Base-by-base conservation (phyloP, 176 grass and related monocot genomes). In the Rhynchospora pubera region DNA sequence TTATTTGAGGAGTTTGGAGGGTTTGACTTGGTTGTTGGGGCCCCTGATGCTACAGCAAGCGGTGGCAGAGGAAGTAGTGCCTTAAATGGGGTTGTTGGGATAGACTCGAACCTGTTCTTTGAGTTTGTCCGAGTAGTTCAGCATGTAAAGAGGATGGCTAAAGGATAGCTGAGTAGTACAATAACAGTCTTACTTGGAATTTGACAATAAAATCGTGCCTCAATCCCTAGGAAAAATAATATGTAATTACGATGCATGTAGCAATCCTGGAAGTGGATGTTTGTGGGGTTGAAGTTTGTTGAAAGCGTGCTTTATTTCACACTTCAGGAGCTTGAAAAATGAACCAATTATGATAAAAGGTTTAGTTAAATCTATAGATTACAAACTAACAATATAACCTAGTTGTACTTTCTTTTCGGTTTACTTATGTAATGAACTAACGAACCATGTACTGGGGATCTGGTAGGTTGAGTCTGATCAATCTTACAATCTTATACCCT, bases 61-160 rank as follows among this genome's bases (percentile, higher is more conserved):
- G 68, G 85, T 32, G 83, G 15, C 30, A 78, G 24, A 51, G 92
- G 85, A 16, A 60, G 83, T 2, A 71, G 57, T 9, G 92, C 87
- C n/a, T 19, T 91, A 62, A 97, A 82, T 75, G 79, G 85, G 15
- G 22, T 72, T 9, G 92, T 94, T 82, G 90, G 96, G 2, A 88
- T 99, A 85, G 90, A 95, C 73, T 87, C 60, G 19, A 79, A 71
- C 19, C 60, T 22, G 10, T 95, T 91, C 69, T 91, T 69, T 73
- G 90, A 99, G 61, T 99, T 78, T 77, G 77, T 88, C 22, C 92
- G 96, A 59, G 87, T 95, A 85, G 79, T 91, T 75, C 77, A 91
- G 21, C 82, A 84, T 80, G 87, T 93, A n/a, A 88, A 89, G 72
- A 22, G 79, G 47, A 85, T 89, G 10, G 84, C 88, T 65, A 87